These are phyloP conservation scores for Suillus fuscotomentosus DNA, from an alignment of 768 basidiomycete genomes.

Conservation along the genomic window DNA sequence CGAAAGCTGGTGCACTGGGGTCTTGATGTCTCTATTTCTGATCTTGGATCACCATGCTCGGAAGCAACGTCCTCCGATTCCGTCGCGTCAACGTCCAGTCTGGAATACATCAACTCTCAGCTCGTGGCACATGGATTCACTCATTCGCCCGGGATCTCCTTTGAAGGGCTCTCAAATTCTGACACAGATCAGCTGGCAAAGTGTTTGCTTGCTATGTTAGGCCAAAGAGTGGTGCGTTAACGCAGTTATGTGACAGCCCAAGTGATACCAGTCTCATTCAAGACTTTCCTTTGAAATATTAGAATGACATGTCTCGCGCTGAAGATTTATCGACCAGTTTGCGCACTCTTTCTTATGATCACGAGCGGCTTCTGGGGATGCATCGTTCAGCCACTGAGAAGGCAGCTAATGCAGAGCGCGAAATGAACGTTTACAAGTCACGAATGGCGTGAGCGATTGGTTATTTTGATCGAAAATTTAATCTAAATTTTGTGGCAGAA, in stretches of 20 bases:
- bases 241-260: neutral
- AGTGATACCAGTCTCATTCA: neutral
- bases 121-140: slow-evolving; percentile 81
- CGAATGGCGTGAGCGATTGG: slow-evolving; percentile 59
- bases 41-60: slow-evolving; percentile 40
- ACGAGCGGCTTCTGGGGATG: slow-evolving; percentile 71
- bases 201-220: slow-evolving; percentile 73
- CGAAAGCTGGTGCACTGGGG: slow-evolving; percentile 56
- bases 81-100: slow-evolving; percentile 51
- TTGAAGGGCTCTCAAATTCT: slow-evolving; percentile 60
- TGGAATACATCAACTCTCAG: slow-evolving; percentile 81
- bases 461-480: neutral
- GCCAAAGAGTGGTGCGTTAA: slow-evolving; percentile 70
- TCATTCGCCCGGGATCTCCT: slow-evolving; percentile 57
- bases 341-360: slow-evolving; percentile 76
- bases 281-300: slow-evolving; percentile 15
- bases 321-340: slow-evolving; percentile 75
- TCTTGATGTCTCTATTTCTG: slow-evolving; percentile 40
- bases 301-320: slow-evolving; percentile 77
- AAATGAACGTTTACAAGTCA: slow-evolving; percentile 70
- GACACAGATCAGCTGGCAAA: slow-evolving; percentile 62
- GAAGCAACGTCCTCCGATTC: slow-evolving; percentile 47
- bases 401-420: slow-evolving; percentile 74
- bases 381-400: slow-evolving; percentile 57
- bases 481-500: slow-evolving; percentile 31